Evolutionary conservation across 176 grass and related monocot species (phyloP).

Genomic region (Leersia perrieri): DNA sequence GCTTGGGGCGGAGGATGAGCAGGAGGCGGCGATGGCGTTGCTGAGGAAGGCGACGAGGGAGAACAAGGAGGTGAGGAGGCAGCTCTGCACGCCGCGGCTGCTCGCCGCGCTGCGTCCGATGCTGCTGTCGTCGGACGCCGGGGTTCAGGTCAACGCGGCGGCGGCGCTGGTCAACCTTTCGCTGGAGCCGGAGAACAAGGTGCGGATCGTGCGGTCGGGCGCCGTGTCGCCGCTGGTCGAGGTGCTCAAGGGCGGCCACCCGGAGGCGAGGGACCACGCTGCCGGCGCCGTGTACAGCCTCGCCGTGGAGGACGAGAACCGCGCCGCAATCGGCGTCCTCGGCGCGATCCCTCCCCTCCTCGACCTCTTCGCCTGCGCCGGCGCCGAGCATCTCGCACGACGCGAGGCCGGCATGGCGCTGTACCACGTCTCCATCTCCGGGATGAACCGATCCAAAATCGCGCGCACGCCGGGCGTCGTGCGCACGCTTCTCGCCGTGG

Average conservation of each 20-base stretch:
- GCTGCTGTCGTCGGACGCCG: constrained; percentile 57
- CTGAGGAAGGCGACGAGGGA: constrained; percentile 77
- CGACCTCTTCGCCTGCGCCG: constrained; percentile 43
- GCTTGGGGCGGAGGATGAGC: constrained; percentile 47
- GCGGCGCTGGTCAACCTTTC: constrained; percentile 81
- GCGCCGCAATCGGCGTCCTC: constrained; percentile 74
- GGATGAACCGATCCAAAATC: constrained; percentile 77
- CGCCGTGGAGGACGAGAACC: constrained; percentile 84
- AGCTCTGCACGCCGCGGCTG: constrained; percentile 67
- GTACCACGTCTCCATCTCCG: constrained; percentile 74
- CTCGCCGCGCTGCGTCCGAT: constrained; percentile 72
- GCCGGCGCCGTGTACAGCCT: constrained; percentile 84
- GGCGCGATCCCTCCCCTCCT: constrained; percentile 83
- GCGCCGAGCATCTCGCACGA: constrained; percentile 42
- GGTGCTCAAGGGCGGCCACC: constrained; percentile 53
- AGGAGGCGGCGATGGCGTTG: constrained; percentile 53
- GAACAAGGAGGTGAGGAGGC: constrained; percentile 39
- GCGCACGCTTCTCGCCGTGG: constrained; percentile 53
- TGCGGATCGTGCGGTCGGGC: constrained; percentile 71
- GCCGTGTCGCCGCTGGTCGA: constrained; percentile 68
- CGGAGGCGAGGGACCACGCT: constrained; percentile 79
- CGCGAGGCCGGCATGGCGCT: constrained; percentile 85
- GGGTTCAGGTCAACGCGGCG: constrained; percentile 65
- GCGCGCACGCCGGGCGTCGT: constrained; percentile 59
- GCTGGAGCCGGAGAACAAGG: constrained; percentile 76